A percentile compares a stretch with the other conserved stretches of the same genome.
phyloP scores from a whole-genome alignment of 2,329 filamentous ascomycete genomes.

The Septoria linicola region DNA sequence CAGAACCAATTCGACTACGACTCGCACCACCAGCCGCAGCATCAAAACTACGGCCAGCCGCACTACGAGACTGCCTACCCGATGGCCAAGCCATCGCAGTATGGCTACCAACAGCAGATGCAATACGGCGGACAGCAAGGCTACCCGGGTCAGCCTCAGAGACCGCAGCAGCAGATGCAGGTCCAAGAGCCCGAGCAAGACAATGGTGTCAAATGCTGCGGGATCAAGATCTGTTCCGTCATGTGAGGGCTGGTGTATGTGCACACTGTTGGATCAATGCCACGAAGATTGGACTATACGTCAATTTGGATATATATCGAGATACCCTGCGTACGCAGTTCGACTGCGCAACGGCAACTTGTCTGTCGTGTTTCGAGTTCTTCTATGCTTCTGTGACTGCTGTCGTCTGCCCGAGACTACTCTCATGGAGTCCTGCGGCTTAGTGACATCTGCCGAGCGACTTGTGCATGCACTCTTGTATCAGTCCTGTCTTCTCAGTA shows the following conservation, averaged over 20 bases:
- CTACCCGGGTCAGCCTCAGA: slow-evolving; percentile 41
- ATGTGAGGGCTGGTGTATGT: slow-evolving; percentile 28
- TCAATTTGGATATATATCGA: no score
- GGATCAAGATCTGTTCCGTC: slow-evolving; percentile 38
- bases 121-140: slow-evolving; percentile 43
- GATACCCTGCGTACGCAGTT: no score
- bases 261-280: no score
- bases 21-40: slow-evolving; percentile 39
- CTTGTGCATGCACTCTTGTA: no score
- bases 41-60: slow-evolving; percentile 42
- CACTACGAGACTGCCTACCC: slow-evolving; percentile 43
- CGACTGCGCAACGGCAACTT: no score
- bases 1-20: slow-evolving; percentile 41
- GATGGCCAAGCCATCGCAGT: slow-evolving; percentile 35
- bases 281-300: no score
- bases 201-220: slow-evolving; percentile 36
- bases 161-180: slow-evolving; percentile 46
- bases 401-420: no score
- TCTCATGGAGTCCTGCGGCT: no score
- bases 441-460: no score
- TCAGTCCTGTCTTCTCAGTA: no score
- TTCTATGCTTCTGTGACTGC: no score
- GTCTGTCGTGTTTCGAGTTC: no score
- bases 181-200: slow-evolving; percentile 30
- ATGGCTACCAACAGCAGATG: slow-evolving; percentile 46